Evolutionary conservation across 75 land plant genomes (phyloP).

Genomic region (Sequoia sempervirens): DNA sequence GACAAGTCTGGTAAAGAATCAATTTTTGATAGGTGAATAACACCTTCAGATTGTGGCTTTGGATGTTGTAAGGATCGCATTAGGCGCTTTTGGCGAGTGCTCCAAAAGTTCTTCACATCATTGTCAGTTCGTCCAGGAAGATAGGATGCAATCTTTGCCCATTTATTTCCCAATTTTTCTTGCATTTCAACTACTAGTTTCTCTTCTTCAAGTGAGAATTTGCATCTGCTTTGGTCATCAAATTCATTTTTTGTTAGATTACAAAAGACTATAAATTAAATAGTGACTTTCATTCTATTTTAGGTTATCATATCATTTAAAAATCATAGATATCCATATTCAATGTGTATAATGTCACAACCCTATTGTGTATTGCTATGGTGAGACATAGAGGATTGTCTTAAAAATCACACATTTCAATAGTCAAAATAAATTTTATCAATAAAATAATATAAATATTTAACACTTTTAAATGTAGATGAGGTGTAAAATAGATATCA

Average conservation of each 20-base stretch:
- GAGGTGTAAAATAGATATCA: too few relatives aligned
- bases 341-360: too few relatives aligned
- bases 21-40: not conserved
- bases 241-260: not conserved
- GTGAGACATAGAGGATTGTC: too few relatives aligned
- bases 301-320: too few relatives aligned
- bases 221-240: conserved; percentile 52
- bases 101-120: conserved; percentile 97
- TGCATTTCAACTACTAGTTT: conserved; percentile 80
- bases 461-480: too few relatives aligned
- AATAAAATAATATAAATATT: too few relatives aligned
- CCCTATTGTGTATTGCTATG: too few relatives aligned
- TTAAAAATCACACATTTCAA: too few relatives aligned
- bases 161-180: conserved; percentile 74
- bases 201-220: conserved; percentile 76
- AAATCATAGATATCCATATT: too few relatives aligned
- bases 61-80: conserved; percentile 57
- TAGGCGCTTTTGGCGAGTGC: conserved; percentile 83
- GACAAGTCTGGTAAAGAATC: not conserved
- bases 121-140: conserved; percentile 83
- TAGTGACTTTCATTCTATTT: too few relatives aligned
- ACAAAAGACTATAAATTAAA: too few relatives aligned
- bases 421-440: too few relatives aligned
- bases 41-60: not conserved
- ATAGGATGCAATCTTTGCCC: conserved; percentile 84